Conservation (phyloP, 176 grass and related monocot species). For the Triticum monococcum region DNA sequence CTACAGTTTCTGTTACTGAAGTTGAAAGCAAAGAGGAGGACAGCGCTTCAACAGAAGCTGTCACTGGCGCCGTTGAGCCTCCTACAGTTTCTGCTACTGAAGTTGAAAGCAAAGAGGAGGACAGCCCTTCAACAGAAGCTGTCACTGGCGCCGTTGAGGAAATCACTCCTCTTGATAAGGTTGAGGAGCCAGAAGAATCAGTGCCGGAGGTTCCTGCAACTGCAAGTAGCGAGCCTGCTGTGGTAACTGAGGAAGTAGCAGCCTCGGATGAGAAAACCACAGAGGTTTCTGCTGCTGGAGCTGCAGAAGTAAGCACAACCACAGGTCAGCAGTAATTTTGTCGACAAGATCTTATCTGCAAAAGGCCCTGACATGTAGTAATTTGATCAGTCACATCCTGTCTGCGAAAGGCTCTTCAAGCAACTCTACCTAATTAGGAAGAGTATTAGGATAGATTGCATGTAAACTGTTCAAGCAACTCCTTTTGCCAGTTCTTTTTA, state of each 20-base stretch:
- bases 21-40: constrained; percentile 23
- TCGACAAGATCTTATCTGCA: constrained; percentile 24
- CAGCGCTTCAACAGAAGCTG: constrained; percentile 26
- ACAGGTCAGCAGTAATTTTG: constrained; percentile 65
- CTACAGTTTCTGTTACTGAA: constrained; percentile 29
- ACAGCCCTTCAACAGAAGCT: constrained; percentile 27
- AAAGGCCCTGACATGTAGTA: constrained; percentile 39
- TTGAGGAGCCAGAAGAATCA: constrained; percentile 28
- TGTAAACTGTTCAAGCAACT: constrained; percentile 33
- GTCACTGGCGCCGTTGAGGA: background rate
- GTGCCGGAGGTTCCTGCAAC: constrained; percentile 42
- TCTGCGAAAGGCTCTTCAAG: constrained; percentile 35
- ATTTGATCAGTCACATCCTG: constrained; percentile 25
- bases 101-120: constrained; percentile 28
- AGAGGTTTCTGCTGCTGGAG: constrained; percentile 41
- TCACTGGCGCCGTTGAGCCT: background rate
- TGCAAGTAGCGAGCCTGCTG: constrained; percentile 26
- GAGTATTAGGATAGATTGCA: constrained; percentile 37
- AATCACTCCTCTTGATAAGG: constrained; percentile 7
- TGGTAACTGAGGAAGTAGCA: constrained; percentile 18
- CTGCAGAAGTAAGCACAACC: constrained; percentile 40
- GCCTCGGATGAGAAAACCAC: constrained; percentile 26
- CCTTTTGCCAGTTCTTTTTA: constrained; percentile 24
- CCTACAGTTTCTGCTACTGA: constrained; percentile 19
- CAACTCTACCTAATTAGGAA: constrained; percentile 27